Evolutionary conservation across 2,329 filamentous ascomycete species (phyloP).

Genomic region (Botrytis squamosa): DNA sequence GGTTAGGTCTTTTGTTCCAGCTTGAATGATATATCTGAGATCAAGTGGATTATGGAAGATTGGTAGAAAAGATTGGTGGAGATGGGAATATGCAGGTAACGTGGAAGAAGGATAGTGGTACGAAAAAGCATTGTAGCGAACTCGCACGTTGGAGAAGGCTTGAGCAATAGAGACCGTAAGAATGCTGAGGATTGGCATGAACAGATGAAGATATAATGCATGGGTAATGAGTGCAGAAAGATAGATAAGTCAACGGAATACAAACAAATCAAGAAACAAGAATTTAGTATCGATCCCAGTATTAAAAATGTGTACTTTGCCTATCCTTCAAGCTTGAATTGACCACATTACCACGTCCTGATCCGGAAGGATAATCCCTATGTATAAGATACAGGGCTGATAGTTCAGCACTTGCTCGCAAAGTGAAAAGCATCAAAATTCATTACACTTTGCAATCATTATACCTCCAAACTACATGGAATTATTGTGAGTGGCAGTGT

Average conservation of each 20-base stretch:
- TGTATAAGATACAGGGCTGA: not conserved
- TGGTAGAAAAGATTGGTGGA: not conserved
- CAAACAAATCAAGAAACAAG: not conserved
- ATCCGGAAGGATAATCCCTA: not conserved
- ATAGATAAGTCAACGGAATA: not conserved
- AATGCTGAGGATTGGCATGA: not conserved
- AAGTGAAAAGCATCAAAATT: not conserved
- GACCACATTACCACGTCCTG: not conserved
- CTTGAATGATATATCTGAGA: not conserved
- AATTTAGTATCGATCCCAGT: not conserved
- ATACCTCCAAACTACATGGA: not conserved
- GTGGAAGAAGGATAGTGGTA: not conserved
- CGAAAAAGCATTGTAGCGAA: not conserved
- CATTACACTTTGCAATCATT: not conserved
- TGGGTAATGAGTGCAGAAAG: not conserved
- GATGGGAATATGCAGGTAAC: not conserved
- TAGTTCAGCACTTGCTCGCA: not conserved
- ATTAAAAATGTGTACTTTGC: not conserved
- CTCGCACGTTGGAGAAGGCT: not conserved
- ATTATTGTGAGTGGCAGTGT: not conserved
- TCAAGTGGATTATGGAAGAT: not conserved
- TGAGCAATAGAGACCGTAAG: not conserved
- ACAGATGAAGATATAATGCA: not conserved
- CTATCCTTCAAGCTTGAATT: not conserved
- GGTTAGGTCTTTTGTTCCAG: not conserved